Evolutionary conservation across 306 rosid genomes (phyloP), one percentile per base, ranked within the genome.

Genomic region (Chamaecrista fasciculata): DNA sequence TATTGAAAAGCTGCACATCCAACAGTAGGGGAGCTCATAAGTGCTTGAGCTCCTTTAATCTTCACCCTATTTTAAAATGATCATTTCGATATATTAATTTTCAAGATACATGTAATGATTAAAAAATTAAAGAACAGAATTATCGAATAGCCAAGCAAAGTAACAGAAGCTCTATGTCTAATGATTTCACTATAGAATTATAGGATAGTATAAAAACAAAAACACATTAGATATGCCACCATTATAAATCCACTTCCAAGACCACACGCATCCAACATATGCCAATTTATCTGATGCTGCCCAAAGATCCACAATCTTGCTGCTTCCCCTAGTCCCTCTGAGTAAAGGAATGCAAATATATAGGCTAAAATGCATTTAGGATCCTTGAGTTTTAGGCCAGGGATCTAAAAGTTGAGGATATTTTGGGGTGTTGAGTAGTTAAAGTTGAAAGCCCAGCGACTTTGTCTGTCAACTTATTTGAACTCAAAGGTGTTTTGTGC

Each of bases 211-310:
- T 9, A 15, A 2, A 42, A 29, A 48, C 43, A 16, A 25, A 24
- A 48, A 9, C 42, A 34, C 8, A 14, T 24, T 33, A 40, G 62
- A 14, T 23, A 21, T 18, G 61, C 6, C 42, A 11, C 18, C 11
- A 73, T 47, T 49, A 26, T 37, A 58, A 63, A 53, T 63, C 53
- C 11, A 12, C 65, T 8, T 43, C 66, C 48, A 69, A 47, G 67
- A 40, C 46, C 66, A 47, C 31, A 63, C 21, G 34, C 8, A 33
- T 50, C 40, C 50, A 71, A 20, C 21, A 43, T 31, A 26, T 37
- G 37, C 47, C 67, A 77, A 24, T 62, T 34, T 2, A 12, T 10
- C 11, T 26, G 44, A 23, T 34, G 61, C 31, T 59, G 11, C 42
- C 49, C 67, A 62, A 49, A 67, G 34, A 46, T 28, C 37, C 26